Base-by-base conservation (phyloP, 495 filamentous ascomycete species). In the Tuber aestivum region DNA sequence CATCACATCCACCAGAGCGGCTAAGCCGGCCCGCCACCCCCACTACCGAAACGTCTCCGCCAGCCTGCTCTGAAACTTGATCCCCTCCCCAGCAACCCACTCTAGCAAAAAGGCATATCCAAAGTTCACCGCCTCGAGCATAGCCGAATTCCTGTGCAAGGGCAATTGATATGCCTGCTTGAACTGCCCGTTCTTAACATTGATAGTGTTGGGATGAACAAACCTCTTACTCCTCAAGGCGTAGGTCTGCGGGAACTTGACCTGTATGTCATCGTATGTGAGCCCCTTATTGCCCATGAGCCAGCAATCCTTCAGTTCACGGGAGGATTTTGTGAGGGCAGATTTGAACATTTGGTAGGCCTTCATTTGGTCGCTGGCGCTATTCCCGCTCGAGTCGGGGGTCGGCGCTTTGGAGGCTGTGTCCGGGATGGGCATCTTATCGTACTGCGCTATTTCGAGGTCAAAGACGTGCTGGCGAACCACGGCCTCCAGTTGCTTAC, bases 101-200 rank as follows among this genome's bases (percentile, higher is more conserved):
- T 83, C 81, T 21, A 72, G 78, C 38, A 83, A 45, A 69, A 83
- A 82, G 41, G 70, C 32, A 21, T 70, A 75, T 18, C 81, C 81
- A 72, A 83, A 83, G 70, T 83, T 83, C 4, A 83, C 71, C 27
- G 76, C 81, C 70, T 83, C 81, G 23, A 81, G 75, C 73, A 82
- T 83, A 12, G 81, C 75, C 18, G 78, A 79, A 73, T 83, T 83
- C 50, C 75, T 71, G 38, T 83, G 81, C 68, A 83, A 20, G 14
- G 81, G 81, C 20, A 83, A 74, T 40, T 80, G 78, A 21, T 72
- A 83, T 8, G 74, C 37, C 32, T 78, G 73, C 32, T 76, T 83
- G 65, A 83, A 83, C 42, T 75, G 77, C 37, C 81, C 81, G 21
- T 77, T 48, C 40, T 76, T 77, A 32, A 72, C 78, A 8, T 70